Conservation (phyloP, 306 rosid genomes). For the Sicyos baderoa region DNA sequence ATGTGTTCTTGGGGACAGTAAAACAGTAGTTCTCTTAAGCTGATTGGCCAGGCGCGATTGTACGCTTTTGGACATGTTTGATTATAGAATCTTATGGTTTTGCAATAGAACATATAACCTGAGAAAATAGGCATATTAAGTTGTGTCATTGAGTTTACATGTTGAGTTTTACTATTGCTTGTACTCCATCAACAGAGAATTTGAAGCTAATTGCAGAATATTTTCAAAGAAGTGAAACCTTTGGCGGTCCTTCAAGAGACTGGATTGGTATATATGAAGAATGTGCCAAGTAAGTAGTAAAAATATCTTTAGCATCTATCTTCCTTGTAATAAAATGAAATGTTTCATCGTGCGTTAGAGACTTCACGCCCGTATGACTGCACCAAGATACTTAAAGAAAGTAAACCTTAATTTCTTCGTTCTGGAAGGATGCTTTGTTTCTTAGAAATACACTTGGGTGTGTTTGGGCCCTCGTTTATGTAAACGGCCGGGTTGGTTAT, state of each 20-base stretch:
- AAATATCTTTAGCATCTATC: background rate
- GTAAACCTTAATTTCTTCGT: background rate
- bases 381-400: background rate
- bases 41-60: background rate
- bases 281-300: slow-evolving; percentile 60
- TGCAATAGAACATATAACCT: background rate
- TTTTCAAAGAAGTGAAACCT: slow-evolving; percentile 78
- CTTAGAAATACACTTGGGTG: background rate
- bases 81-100: background rate
- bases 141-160: too few species aligned
- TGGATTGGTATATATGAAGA: slow-evolving; percentile 93
- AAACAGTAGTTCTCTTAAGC: background rate
- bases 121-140: background rate
- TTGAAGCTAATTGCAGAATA: slow-evolving; percentile 89
- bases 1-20: background rate
- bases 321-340: slow-evolving; percentile 8
- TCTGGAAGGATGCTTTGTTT: slow-evolving; percentile 1
- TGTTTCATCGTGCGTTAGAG: background rate
- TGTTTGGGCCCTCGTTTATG: too few species aligned
- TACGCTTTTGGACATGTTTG: background rate
- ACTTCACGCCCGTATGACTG: background rate
- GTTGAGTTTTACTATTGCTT: slow-evolving; percentile 12
- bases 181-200: slow-evolving; percentile 43
- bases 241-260: slow-evolving; percentile 84
- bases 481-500: too few species aligned